Evolutionary conservation across 2,329 filamentous ascomycete species (phyloP).

Genomic region (Aspergillus melleus): DNA sequence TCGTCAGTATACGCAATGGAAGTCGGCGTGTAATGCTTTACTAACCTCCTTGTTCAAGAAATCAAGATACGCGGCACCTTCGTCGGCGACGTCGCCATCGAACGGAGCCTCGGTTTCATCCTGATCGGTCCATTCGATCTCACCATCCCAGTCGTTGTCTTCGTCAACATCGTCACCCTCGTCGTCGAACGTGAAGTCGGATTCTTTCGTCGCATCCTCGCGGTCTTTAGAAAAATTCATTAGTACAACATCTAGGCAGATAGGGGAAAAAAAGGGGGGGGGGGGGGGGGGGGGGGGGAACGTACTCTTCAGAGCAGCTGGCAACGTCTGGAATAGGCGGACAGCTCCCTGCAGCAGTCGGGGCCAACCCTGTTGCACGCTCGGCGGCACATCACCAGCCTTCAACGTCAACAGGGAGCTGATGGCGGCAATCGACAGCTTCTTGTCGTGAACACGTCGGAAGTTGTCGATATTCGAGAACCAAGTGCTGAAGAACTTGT

Average conservation of each 20-base stretch:
- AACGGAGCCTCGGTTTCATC: slow-evolving; percentile 62
- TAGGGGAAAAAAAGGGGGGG: no score
- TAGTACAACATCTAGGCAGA: slow-evolving; percentile 24
- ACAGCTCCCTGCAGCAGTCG: slow-evolving; percentile 86
- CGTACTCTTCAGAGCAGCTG: slow-evolving; percentile 80
- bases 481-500: slow-evolving; percentile 98
- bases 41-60: slow-evolving; percentile 88
- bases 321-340: slow-evolving; percentile 86
- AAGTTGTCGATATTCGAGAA: slow-evolving; percentile 95
- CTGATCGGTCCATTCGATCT: slow-evolving; percentile 67
- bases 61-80: slow-evolving; percentile 90
- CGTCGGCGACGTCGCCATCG: slow-evolving; percentile 73
- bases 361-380: slow-evolving; percentile 93
- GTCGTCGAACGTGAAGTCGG: slow-evolving; percentile 75
- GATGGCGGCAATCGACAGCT: slow-evolving; percentile 93
- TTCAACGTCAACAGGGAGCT: slow-evolving; percentile 77
- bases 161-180: slow-evolving; percentile 74
- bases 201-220: slow-evolving; percentile 86
- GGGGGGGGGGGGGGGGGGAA: no score
- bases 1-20: slow-evolving; percentile 15
- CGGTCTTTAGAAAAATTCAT: slow-evolving; percentile 58
- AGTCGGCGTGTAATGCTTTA: slow-evolving; percentile 3
- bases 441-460: slow-evolving; percentile 95
- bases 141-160: slow-evolving; percentile 79
- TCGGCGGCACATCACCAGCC: slow-evolving; percentile 80